Evolutionary conservation across 1,284 basidiomycete species (phyloP), one percentile per base, ranked within the genome.

Genomic region (Trichosporon faecale): DNA sequence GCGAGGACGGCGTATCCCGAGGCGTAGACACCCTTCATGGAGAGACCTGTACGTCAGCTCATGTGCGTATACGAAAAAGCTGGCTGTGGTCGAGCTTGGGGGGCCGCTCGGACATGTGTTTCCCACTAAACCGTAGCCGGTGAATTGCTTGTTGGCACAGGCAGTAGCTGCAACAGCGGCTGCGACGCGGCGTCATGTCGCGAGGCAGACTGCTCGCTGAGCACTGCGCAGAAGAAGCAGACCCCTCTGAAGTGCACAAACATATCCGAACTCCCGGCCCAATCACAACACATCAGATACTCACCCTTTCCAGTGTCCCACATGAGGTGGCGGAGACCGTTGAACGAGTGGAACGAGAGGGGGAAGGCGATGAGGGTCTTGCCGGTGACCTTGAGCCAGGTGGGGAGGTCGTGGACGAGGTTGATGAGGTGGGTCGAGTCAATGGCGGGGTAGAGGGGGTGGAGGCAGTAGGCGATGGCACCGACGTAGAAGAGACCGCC

Each of bases 271-370:
- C 49, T 52, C 31, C n/a, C 57, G 27, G 25, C 57, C 63, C 35
- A 37, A 37, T 40, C 63, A 37, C 57, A 31, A 31, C 18, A 11
- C 12, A 49, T 44, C 18, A 57, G 57, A 33, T 61, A 88, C 95
- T 82, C 78, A 97, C 95, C 91, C 86, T 91, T 92, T 70, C 91
- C 91, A 79, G 88, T 85, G 84, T 99, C 96, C 96, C 97, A 99
- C 29, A 85, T 84, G 78, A 99, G 85, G 87, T 99, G 96, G 66
- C 96, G 88, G 66, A 98, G 73, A 5, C 96, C 96, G 84, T 98
- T 98, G 82, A 89, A 88, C 7, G 88, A 88, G 85, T 99, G 96
- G 89, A 91, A 98, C 35, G 92, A 88, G 82, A 95, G 94, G 1
- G 95, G 92, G 5, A 88, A 86, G 23, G 93, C 93, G 60, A 96